Evolutionary conservation across 495 filamentous ascomycete genomes (phyloP), one percentile per base, ranked within the genome.

Genomic region (Xanthoparmelia taractica): DNA sequence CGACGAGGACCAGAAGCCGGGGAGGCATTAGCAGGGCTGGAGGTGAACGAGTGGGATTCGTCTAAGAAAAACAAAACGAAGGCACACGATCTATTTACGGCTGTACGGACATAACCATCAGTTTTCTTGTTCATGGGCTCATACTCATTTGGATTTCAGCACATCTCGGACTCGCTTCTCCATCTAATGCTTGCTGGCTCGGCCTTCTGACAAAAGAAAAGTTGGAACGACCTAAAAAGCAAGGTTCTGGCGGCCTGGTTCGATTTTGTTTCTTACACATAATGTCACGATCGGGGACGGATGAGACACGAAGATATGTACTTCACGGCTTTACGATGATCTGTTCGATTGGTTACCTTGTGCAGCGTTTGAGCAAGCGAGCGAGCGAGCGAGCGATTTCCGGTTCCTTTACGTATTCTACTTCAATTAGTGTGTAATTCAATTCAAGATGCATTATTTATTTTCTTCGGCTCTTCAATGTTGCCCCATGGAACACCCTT

Each of bases 21-120:
- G 45, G 63, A 36, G 48, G 15, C 48, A 68, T 60, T 38, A 70
- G 68, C 43, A 45, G 61, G 33, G 66, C 52, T 41, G 47, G 68
- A 37, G 60, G 63, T 38, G 57, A 56, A n/a, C 37, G 60, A 45
- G 31, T 50, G 38, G 60, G 50, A 34, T 54, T 41, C 18, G 27
- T 54, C 27, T 50, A 31, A 13, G 40, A 18, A 18, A 56, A 25
- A 27, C 25, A 48, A 17, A 12, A 4, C 34, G 37, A 56, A 41
- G n/a, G 18, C n/a, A 48, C n/a, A 48, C 13, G 50, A 41, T 54
- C 38, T 62, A 29, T 52, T n/a, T 17, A 52, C 48, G 48, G 48
- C 60, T 56, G 18, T 40, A 41, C 27, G 48, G 48, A 52, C 48
- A 43, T 33, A n/a, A 15, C n/a, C n/a, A n/a, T n/a, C 55, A 31